Evolutionary conservation across 371 early-diverging fungal species (phyloP).

Genomic region (Mycotypha africana): DNA sequence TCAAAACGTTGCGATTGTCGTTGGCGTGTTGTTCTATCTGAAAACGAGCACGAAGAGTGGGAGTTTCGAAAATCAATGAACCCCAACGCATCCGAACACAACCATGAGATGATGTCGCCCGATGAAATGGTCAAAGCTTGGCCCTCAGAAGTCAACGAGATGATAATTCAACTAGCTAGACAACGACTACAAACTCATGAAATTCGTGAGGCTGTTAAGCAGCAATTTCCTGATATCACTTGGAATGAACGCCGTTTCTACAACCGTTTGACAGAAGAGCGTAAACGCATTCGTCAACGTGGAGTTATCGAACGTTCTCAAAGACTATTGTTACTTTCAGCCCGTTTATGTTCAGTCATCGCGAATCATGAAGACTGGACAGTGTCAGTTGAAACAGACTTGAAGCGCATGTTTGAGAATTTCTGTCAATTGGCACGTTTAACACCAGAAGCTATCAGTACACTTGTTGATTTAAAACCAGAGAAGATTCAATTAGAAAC

Average conservation of each 20-base stretch:
- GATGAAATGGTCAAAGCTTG: constrained; percentile 57
- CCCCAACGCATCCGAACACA: constrained; percentile 52
- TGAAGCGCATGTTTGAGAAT: constrained; percentile 27
- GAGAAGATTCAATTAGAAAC: constrained; percentile 17
- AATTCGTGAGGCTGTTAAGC: constrained; percentile 53
- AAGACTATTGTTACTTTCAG: constrained; percentile 20
- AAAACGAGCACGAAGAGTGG: constrained; percentile 50
- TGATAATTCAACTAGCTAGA: constrained; percentile 37
- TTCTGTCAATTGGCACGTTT: constrained; percentile 23
- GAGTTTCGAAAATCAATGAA: constrained; percentile 55
- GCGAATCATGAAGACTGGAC: constrained; percentile 36
- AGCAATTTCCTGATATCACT: constrained; percentile 48
- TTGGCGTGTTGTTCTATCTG: constrained; percentile 58
- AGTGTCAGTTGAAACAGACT: constrained; percentile 22
- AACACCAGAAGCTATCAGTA: constrained; percentile 11
- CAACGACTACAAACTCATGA: constrained; percentile 45
- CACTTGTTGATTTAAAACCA: constrained; percentile 16
- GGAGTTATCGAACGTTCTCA: constrained; percentile 32
- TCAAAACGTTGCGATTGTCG: constrained; percentile 61
- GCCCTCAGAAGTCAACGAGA: constrained; percentile 40
- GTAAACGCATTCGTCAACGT: constrained; percentile 37
- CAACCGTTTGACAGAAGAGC: constrained; percentile 54
- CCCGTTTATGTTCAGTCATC: constrained; percentile 30
- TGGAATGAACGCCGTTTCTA: constrained; percentile 62
- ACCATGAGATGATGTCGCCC: constrained; percentile 53